Conservation (phyloP, 208 protist genomes). For the Leishmania mexicana region DNA sequence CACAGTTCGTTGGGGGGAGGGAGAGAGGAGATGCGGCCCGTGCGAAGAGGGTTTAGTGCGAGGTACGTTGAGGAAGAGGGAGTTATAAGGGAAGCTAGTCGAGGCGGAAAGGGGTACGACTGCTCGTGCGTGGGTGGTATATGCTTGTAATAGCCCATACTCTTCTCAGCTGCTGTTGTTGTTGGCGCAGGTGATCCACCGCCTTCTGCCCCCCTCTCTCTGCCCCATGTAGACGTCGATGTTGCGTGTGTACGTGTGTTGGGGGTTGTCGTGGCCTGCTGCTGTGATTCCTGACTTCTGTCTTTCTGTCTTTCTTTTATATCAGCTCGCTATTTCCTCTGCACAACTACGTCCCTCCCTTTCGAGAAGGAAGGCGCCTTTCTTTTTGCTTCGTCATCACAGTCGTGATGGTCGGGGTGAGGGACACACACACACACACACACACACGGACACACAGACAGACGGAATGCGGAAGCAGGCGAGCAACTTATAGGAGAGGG, state of each 20-base stretch:
- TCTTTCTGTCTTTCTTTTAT: not conserved
- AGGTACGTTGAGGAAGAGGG: not conserved
- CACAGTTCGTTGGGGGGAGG: not conserved
- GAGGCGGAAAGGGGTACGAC: not conserved
- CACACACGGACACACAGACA: not conserved
- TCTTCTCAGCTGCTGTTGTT: not conserved
- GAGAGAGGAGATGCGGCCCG: not conserved
- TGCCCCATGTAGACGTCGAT: not conserved
- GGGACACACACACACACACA: not conserved
- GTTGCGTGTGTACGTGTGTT: not conserved
- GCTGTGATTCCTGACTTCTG: not conserved
- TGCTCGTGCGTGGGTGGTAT: constrained; percentile 13
- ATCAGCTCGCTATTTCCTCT: not conserved
- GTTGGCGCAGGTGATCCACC: not conserved
- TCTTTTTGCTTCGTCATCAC: not conserved
- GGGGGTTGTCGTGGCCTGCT: not conserved
- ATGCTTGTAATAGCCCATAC: not conserved
- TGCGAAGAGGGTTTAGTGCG: not conserved
- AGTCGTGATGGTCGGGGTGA: not conserved
- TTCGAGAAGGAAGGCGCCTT: not conserved
- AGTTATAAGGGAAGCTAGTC: not conserved
- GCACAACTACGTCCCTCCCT: not conserved
- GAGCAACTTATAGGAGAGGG: not conserved
- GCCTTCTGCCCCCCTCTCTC: not conserved
- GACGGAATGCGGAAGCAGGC: not conserved